Conservation (phyloP, 2,329 filamentous ascomycete genomes). For the Chrysoporthe cubensis region DNA sequence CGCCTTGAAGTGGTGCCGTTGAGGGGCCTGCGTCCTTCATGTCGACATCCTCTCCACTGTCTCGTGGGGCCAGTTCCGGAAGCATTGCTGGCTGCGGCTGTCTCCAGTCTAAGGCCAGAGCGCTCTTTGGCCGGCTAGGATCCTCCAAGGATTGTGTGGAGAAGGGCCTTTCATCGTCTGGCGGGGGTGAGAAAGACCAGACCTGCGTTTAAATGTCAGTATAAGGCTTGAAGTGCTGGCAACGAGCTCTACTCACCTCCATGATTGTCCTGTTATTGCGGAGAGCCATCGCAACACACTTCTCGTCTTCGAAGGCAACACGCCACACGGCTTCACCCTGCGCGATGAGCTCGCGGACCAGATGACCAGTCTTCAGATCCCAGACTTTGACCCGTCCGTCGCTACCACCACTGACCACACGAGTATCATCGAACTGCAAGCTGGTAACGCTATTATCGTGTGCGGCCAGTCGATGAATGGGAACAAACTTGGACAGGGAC, state of each 20-base stretch:
- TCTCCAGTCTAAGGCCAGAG: conserved; percentile 52
- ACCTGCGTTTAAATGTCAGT: conserved; percentile 61
- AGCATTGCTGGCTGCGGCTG: conserved; percentile 38
- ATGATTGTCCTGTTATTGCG: conserved; percentile 87
- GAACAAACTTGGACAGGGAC: conserved; percentile 87
- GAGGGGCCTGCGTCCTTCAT: conserved; percentile 62
- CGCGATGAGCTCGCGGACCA: conserved; percentile 88
- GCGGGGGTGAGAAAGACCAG: conserved; percentile 91
- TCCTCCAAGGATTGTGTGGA: conserved; percentile 49
- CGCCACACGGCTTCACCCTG: conserved; percentile 96
- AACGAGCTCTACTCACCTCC: conserved; percentile 70
- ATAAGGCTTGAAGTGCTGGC: background rate
- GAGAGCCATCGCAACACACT: conserved; percentile 93
- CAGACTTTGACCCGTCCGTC: conserved; percentile 99
- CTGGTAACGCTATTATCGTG: conserved; percentile 99
- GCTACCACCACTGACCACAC: conserved; percentile 93
- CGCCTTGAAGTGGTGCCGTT: conserved; percentile 55
- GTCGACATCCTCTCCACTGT: conserved; percentile 51
- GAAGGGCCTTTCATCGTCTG: conserved; percentile 63
- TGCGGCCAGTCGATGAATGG: conserved; percentile 91
- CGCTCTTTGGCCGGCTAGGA: conserved; percentile 54
- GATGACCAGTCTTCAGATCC: conserved; percentile 89
- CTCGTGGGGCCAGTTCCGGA: conserved; percentile 39
- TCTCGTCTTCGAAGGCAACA: conserved; percentile 97
- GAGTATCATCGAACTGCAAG: conserved; percentile 92